These are phyloP conservation scores for Microdochium bolleyi DNA, from an alignment of 2,329 filamentous ascomycete species.

Conservation along the genomic window DNA sequence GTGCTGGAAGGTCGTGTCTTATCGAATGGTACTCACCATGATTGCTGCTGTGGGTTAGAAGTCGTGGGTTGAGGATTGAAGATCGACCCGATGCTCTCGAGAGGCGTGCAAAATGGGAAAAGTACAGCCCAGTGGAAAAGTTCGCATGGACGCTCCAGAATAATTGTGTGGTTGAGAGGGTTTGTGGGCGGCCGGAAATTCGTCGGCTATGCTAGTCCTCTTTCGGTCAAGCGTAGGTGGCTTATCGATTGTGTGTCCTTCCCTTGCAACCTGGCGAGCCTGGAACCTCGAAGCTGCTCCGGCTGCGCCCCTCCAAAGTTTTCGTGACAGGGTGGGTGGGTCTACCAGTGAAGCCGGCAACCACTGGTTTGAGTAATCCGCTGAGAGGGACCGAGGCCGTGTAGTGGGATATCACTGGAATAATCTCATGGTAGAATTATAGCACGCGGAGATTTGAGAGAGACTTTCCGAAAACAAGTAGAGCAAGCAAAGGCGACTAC, in stretches of 20 bases:
- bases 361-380: no score
- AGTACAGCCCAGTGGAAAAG: background rate
- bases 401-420: no score
- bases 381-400: no score
- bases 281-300: no score
- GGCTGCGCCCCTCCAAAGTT: no score
- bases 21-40: slow-evolving; percentile 1
- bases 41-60: slow-evolving; percentile 1
- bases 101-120: background rate
- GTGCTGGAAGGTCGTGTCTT: slow-evolving; percentile 4
- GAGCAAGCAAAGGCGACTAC: background rate
- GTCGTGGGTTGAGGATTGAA: background rate
- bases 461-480: background rate
- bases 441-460: no score
- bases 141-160: slow-evolving; percentile 1
- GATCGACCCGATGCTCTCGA: background rate
- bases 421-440: no score
- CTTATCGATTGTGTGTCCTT: no score
- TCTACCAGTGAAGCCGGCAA: no score
- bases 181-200: background rate
- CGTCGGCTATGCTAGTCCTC: background rate
- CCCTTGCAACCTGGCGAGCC: no score
- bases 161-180: background rate
- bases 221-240: no score
- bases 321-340: no score